A percentile compares a stretch with the other conserved stretches of the same genome.
Conservation (phyloP, 805 yeast species). For the Cyberlindnera sargentensis region DNA sequence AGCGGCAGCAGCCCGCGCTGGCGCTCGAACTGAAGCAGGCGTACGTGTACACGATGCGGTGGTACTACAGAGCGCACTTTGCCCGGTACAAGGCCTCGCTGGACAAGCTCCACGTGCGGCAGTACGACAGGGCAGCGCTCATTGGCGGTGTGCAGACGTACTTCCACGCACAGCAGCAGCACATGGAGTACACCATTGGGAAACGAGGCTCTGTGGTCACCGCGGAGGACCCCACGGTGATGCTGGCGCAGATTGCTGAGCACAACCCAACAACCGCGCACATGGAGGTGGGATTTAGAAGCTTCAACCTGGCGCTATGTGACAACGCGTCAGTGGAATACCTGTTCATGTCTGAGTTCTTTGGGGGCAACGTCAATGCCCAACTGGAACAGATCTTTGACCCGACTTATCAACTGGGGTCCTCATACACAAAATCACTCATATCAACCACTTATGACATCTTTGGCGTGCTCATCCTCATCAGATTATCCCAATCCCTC, state of each 20-base stretch:
- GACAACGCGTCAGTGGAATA: conserved; percentile 79
- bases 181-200: conserved; percentile 23
- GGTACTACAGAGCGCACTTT: conserved; percentile 85
- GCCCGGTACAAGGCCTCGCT: conserved; percentile 68
- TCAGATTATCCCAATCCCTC: conserved; percentile 60
- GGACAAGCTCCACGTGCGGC: conserved; percentile 50
- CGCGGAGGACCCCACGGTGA: conserved; percentile 52
- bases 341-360: conserved; percentile 65
- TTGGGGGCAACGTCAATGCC: conserved; percentile 41
- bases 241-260: conserved; percentile 83
- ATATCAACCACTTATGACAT: conserved; percentile 49
- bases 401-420: conserved; percentile 45
- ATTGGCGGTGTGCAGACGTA: conserved; percentile 35
- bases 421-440: conserved; percentile 38
- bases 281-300: conserved; percentile 68
- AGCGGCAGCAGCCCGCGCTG: conserved; percentile 46
- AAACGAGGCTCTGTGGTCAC: conserved; percentile 53
- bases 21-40: conserved; percentile 74
- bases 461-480: conserved; percentile 70
- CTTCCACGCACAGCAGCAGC: conserved; percentile 14
- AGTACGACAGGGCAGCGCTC: conserved; percentile 45
- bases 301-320: conserved; percentile 62
- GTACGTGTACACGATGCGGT: conserved; percentile 79
- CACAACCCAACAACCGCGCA: conserved; percentile 56
- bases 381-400: conserved; percentile 44